Conservation (phyloP, 176 grass and related monocot species). For the Carex kokanica region DNA sequence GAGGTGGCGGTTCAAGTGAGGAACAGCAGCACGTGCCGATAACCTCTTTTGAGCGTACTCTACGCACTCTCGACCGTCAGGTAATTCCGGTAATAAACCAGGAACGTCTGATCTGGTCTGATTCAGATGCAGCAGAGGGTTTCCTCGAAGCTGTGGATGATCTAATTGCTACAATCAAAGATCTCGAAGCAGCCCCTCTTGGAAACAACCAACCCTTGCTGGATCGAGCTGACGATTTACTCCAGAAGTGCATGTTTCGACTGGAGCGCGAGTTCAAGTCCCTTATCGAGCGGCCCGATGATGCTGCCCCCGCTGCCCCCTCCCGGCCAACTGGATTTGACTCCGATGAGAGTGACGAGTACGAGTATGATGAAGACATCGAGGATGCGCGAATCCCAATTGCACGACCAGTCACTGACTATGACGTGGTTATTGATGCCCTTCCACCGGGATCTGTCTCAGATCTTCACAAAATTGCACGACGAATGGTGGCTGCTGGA, state of each 20-base stretch:
- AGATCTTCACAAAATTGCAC: conserved; percentile 83
- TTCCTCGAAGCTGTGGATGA: conserved; percentile 94
- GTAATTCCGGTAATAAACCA: conserved; percentile 80
- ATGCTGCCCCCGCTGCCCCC: conserved; percentile 41
- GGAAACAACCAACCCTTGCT: conserved; percentile 58
- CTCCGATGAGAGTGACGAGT: conserved; percentile 50
- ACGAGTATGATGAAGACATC: conserved; percentile 50
- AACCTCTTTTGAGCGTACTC: conserved; percentile 71
- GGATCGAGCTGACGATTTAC: conserved; percentile 82
- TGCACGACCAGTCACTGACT: conserved; percentile 72
- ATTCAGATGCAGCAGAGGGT: conserved; percentile 52
- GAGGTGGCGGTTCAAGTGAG: conserved; percentile 23
- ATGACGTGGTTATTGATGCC: conserved; percentile 81
- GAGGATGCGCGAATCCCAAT: conserved; percentile 71
- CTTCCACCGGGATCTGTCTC: conserved; percentile 75
- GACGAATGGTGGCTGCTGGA: conserved; percentile 74
- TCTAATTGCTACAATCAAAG: conserved; percentile 77
- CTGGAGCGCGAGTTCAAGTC: conserved; percentile 87
- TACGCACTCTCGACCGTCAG: conserved; percentile 92
- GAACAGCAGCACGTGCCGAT: conserved; percentile 35
- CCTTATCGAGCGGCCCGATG: conserved; percentile 81
- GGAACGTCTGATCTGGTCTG: conserved; percentile 73
- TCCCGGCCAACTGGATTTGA: conserved; percentile 53
- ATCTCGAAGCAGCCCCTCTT: conserved; percentile 47
- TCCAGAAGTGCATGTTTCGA: conserved; percentile 84